Conservation (phyloP, 148 eudicot species). For the Amaranthus cruentus region DNA sequence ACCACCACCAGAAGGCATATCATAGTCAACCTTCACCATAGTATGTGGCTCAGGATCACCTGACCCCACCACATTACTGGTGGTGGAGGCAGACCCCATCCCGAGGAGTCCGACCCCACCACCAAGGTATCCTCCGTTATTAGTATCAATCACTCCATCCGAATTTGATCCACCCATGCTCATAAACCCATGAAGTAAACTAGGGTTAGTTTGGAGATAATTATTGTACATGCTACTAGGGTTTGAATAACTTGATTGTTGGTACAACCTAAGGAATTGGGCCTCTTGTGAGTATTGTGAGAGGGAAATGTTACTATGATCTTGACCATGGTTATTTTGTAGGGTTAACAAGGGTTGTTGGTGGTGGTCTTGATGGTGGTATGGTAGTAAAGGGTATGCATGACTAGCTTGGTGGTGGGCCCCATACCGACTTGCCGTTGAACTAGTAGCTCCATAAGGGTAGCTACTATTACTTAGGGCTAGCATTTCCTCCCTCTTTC, state of each 20-base stretch:
- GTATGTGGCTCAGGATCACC: slow-evolving; percentile 45
- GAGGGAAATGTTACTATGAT: slow-evolving; percentile 18
- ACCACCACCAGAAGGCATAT: slow-evolving; percentile 45
- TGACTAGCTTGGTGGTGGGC: slow-evolving; percentile 14
- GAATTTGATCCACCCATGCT: slow-evolving; percentile 38
- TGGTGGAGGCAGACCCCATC: slow-evolving; percentile 34
- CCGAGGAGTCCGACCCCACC: slow-evolving; percentile 24
- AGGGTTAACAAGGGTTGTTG: slow-evolving; percentile 53
- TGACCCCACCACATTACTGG: slow-evolving; percentile 36
- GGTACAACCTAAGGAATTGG: slow-evolving; percentile 41
- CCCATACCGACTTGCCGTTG: slow-evolving; percentile 24
- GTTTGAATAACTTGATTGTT: slow-evolving; percentile 37
- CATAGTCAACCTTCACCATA: slow-evolving; percentile 76
- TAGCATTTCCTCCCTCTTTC: slow-evolving; percentile 75
- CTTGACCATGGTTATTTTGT: slow-evolving; percentile 45
- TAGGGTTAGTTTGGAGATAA: slow-evolving; percentile 58
- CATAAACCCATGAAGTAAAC: slow-evolving; percentile 75
- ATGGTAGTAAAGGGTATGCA: slow-evolving; percentile 55
- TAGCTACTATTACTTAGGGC: slow-evolving; percentile 40
- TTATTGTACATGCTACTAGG: slow-evolving; percentile 28
- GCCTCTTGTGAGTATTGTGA: slow-evolving; percentile 44
- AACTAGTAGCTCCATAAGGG: slow-evolving; percentile 32
- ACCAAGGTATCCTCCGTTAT: slow-evolving; percentile 33
- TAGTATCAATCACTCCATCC: slow-evolving; percentile 37
- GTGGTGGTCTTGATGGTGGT: slow-evolving; percentile 30